These are phyloP conservation scores for Pseudoperonospora humuli DNA, from an alignment of 352 stramenopile species.

Conservation along the genomic window DNA sequence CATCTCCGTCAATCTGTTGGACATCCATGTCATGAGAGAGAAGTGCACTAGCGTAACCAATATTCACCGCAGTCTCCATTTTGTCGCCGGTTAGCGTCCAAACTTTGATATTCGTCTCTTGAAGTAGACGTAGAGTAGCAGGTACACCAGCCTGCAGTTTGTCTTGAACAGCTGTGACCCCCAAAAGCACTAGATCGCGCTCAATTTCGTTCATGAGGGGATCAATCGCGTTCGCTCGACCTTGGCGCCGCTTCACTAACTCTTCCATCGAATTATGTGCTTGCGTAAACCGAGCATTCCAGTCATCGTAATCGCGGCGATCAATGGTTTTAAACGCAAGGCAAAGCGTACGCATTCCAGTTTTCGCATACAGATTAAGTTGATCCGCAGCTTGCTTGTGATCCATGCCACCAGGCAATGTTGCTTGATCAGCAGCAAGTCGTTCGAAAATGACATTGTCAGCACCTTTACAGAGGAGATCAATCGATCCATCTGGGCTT, in stretches of 20 bases:
- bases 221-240: conserved; percentile 60
- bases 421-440: conserved; percentile 29
- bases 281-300: conserved; percentile 46
- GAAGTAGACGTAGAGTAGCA: conserved; percentile 75
- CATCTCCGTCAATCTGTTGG: conserved; percentile 47
- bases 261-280: conserved; percentile 62
- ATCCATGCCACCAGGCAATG: conserved; percentile 13
- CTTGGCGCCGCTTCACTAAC: conserved; percentile 60
- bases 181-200: conserved; percentile 63
- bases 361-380: conserved; percentile 56
- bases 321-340: conserved; percentile 58
- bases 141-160: conserved; percentile 89
- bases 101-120: conserved; percentile 89
- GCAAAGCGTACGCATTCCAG: conserved; percentile 73
- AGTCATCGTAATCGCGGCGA: conserved; percentile 40
- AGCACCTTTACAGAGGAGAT: conserved; percentile 71
- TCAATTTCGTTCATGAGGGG: conserved; percentile 81
- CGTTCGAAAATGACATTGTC: conserved; percentile 79
- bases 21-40: conserved; percentile 77
- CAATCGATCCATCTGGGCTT: conserved; percentile 42
- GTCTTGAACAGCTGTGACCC: conserved; percentile 90
- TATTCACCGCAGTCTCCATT: conserved; percentile 93
- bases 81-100: conserved; percentile 95
- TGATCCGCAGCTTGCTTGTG: conserved; percentile 32
- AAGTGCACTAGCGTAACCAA: conserved; percentile 88